Percentiles rank a stretch among this genome's conserved stretches.
Evolutionary conservation across 2,329 filamentous ascomycete genomes (phyloP).

Genomic region (Rachicladosporium sp.): DNA sequence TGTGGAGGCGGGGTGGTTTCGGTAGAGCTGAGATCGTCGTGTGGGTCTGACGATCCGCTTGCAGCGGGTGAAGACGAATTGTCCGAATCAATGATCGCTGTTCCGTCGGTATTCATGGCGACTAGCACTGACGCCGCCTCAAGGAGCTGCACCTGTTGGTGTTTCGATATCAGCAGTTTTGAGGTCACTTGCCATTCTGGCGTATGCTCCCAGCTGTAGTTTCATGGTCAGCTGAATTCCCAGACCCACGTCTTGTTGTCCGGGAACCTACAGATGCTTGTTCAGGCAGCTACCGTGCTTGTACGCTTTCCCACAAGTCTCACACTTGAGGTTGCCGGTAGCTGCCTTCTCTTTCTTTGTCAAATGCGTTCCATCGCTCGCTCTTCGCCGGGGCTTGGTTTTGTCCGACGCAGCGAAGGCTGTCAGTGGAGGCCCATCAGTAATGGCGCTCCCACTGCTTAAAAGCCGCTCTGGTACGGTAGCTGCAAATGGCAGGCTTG

Average conservation of each 20-base stretch:
- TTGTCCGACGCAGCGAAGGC: constrained; percentile 35
- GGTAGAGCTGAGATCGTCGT: constrained; percentile 65
- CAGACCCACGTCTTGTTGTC: background rate
- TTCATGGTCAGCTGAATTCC: constrained; percentile 2
- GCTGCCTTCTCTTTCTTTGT: constrained; percentile 72
- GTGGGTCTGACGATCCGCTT: constrained; percentile 65
- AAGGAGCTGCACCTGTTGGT: constrained; percentile 94
- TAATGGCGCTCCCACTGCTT: constrained; percentile 41
- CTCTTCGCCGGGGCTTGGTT: constrained; percentile 44
- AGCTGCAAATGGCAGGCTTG: constrained; percentile 48
- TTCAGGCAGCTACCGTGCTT: constrained; percentile 99
- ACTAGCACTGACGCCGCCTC: constrained; percentile 95
- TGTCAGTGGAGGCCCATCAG: constrained; percentile 53
- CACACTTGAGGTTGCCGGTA: constrained; percentile 80
- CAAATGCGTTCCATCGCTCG: constrained; percentile 78
- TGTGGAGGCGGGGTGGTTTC: constrained; percentile 87
- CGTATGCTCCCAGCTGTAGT: constrained; percentile 91
- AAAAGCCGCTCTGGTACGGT: constrained; percentile 23
- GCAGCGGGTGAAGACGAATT: constrained; percentile 69
- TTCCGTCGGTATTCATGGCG: constrained; percentile 63
- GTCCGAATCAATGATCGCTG: constrained; percentile 61
- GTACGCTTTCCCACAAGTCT: constrained; percentile 98
- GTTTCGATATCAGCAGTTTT: constrained; percentile 96
- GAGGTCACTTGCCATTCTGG: constrained; percentile 96
- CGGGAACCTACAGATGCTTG: constrained; percentile 88